Base-by-base conservation (phyloP, 768 basidiomycete genomes). In the Leccinellum albellum region DNA sequence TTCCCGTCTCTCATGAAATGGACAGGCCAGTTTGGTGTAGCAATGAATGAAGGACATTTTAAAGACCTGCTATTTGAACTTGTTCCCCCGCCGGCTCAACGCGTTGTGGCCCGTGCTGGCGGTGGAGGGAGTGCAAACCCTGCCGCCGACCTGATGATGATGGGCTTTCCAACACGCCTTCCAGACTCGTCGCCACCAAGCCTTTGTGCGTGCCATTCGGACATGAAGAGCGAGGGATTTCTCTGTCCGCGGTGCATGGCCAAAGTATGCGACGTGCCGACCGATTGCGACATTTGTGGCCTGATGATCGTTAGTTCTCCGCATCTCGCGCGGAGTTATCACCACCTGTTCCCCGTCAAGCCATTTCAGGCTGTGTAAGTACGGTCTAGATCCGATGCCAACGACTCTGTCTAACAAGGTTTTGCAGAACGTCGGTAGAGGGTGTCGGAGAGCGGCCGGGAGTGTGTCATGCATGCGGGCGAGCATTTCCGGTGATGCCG, bases 231-330 rank as follows among this genome's bases (percentile, higher is more conserved):
- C 70, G 89, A 91, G 59, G 97, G 96, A 4, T 99, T 95, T 73
- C 79, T 96, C 17, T 99, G 97, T 71, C 97, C 97, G 4, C 82
- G 97, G 33, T 99, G 97, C 67, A 80, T 86, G 55, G 85, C 91
- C 37, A 92, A 95, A 79, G 82, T 98, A 32, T 99, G 97, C 79
- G 96, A 98, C 66, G 93, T 98, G 6, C 97, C 97, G 35, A 98
- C 96, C 9, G 97, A 98, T 69, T 99, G 97, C 69, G 89, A 95
- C 71, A 88, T 98, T 31, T 99, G 97, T 64, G 92, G 93, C 8
- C 76, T 99, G 63, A 97, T 98, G 90, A 93, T 99, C 62, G 97
- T 99, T 59, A 94, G 91, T 72, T 94, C 94, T 50, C 96, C 97
- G 14, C 97, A 98, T 77, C 79, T 99, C 54, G 97, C 97, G 33